A percentile compares a stretch with the other conserved stretches of the same genome.
These are phyloP conservation scores for Trametes villosa DNA, from an alignment of 768 basidiomycete genomes.

Conservation along the genomic window DNA sequence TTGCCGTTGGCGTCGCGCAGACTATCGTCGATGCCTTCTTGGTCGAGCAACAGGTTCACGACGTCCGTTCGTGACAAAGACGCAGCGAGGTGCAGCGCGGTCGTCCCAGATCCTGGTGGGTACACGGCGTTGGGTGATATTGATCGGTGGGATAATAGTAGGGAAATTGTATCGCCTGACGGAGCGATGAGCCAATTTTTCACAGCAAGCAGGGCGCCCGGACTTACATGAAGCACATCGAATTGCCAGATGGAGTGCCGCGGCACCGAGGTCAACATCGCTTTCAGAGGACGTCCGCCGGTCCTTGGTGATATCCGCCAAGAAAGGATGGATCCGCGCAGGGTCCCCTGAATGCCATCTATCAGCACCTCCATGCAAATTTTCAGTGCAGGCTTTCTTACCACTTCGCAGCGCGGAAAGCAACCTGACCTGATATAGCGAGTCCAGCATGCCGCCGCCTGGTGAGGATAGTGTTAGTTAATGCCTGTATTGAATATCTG, in stretches of 20 bases:
- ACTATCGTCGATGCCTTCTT: constrained; percentile 81
- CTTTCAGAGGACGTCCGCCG: constrained; percentile 52
- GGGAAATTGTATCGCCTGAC: constrained; percentile 65
- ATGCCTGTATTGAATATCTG: background rate
- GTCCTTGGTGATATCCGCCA: constrained; percentile 75
- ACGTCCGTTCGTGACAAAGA: constrained; percentile 74
- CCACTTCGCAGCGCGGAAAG: constrained; percentile 47
- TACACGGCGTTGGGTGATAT: constrained; percentile 82
- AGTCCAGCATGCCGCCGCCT: constrained; percentile 29
- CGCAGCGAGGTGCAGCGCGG: constrained; percentile 76
- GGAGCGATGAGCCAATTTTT: background rate
- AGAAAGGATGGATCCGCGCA: constrained; percentile 77
- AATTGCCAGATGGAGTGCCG: constrained; percentile 82
- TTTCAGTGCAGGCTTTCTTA: constrained; percentile 24
- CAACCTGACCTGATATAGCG: constrained; percentile 47
- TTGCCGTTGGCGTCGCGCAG: constrained; percentile 66
- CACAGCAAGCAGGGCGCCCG: background rate
- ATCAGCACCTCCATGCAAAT: background rate
- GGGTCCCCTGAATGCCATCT: constrained; percentile 63
- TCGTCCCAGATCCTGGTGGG: constrained; percentile 71
- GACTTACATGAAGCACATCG: constrained; percentile 75
- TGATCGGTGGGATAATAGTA: constrained; percentile 71
- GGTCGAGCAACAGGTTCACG: constrained; percentile 75
- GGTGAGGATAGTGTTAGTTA: background rate
- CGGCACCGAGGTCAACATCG: constrained; percentile 67